Evolutionary conservation across 2,329 filamentous ascomycete genomes (phyloP).

Genomic region (Exophiala alcalophila): DNA sequence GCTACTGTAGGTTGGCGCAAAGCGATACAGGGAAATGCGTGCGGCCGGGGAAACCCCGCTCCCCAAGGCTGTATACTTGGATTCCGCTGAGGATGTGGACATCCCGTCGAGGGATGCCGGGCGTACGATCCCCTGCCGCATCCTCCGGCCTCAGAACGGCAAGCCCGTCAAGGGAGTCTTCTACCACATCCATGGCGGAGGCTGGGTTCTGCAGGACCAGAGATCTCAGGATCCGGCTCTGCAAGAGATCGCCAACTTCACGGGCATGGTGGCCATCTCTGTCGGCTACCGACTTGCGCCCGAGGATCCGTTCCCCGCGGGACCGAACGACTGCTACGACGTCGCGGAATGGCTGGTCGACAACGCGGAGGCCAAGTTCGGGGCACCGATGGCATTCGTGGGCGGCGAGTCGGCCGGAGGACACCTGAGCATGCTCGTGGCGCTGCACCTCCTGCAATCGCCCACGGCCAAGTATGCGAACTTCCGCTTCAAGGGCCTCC

Average conservation of each 20-base stretch:
- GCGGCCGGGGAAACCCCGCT: constrained; percentile 53
- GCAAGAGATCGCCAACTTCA: constrained; percentile 50
- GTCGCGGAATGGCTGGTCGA: constrained; percentile 54
- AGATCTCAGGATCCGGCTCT: constrained; percentile 48
- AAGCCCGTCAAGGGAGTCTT: constrained; percentile 45
- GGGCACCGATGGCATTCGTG: constrained; percentile 44
- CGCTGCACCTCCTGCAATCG: constrained; percentile 47
- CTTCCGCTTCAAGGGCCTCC: constrained; percentile 49
- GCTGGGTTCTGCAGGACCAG: constrained; percentile 39
- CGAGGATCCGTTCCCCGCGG: constrained; percentile 56
- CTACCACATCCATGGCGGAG: constrained; percentile 57
- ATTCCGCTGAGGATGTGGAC: constrained; percentile 45
- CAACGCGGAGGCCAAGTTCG: constrained; percentile 44
- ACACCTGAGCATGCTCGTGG: constrained; percentile 48
- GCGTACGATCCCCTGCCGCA: constrained; percentile 52
- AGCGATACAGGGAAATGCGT: constrained; percentile 54
- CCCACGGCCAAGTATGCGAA: constrained; percentile 29
- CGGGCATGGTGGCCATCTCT: constrained; percentile 50
- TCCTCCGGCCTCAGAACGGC: constrained; percentile 51
- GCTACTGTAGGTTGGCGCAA: constrained; percentile 48
- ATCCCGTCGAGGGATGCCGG: constrained; percentile 54
- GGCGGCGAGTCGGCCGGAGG: constrained; percentile 52
- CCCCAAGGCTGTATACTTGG: constrained; percentile 47
- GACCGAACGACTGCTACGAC: constrained; percentile 57
- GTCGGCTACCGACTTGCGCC: constrained; percentile 61